A percentile compares a stretch with the other conserved stretches of the same genome.
These are phyloP conservation scores for Climacium dendroides DNA, from an alignment of 225 moss, liverwort and hornwort species.

Conservation along the genomic window DNA sequence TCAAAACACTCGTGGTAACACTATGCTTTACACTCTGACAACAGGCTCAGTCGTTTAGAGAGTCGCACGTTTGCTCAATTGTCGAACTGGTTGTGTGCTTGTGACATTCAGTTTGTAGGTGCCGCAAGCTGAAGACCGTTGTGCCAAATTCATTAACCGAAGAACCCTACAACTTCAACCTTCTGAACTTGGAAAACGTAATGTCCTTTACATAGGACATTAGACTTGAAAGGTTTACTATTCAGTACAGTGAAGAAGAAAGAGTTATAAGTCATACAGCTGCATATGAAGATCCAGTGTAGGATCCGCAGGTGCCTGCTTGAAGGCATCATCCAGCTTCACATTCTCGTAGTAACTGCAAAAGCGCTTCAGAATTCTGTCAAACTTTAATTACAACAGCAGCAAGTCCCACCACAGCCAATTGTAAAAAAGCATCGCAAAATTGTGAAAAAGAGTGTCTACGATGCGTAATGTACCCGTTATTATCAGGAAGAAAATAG, in stretches of 20 bases:
- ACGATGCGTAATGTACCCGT: neutral
- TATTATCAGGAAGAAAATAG: neutral
- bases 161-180: neutral
- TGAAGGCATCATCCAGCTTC: conserved; percentile 81
- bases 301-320: conserved; percentile 90
- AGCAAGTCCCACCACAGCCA: neutral
- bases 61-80: neutral
- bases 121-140: neutral
- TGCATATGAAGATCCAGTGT: conserved; percentile 92
- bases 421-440: neutral
- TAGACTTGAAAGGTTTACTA: neutral
- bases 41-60: neutral
- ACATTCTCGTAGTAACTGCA: conserved; percentile 70
- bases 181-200: neutral
- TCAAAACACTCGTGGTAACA: neutral
- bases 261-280: conserved; percentile 40
- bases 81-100: neutral
- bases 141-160: neutral
- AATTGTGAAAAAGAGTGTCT: neutral
- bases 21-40: neutral
- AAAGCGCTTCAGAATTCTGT: conserved; percentile 1
- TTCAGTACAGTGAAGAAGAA: neutral
- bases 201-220: too few relatives aligned
- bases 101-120: neutral
- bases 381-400: neutral